Evolutionary conservation across 345 rosid genomes (phyloP), one percentile per base, ranked within the genome.

Genomic region (Eucalyptus sp.): DNA sequence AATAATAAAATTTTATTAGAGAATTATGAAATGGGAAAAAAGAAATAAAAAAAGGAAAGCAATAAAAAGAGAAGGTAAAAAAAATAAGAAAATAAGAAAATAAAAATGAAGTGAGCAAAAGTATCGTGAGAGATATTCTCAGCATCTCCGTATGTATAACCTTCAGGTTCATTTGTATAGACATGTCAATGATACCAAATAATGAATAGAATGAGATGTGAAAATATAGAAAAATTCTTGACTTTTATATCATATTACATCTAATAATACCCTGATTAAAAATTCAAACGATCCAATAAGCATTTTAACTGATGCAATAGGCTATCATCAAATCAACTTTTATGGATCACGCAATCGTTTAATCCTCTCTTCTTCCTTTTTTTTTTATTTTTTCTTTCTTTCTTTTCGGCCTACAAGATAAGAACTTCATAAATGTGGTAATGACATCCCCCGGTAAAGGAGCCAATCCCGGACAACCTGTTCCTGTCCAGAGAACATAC

Each of bases 371-470:
- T n/a, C 3, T 64, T 13, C 5, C 4, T n/a, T 0, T 56, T 5
- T 25, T 25, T 5, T 58, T 58, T 58, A 5, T 5, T 25, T 58
- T 10, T 10, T 10, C 1, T 13, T 11, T 29, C 0, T 62, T 1
- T 7, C 3, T 12, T 62, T 62, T 64, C 5, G 13, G 44, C 17
- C 24, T 10, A 8, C 24, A 8, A 16, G 79, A 31, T 31, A 66
- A 31, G 79, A 31, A 8, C 24, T 68, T 37, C 41, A 71, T 71
- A 18, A 71, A 18, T 37, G 27, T 29, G 68, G 29, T 4, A 18
- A 41, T 10, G 12, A 41, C 9, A 37, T 68, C 22, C 7, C 18
- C 80, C 22, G 24, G 18, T 8, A 18, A 66, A 66, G 17, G 4
- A 71, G 44, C 44, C 44, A 2, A 71, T 71, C 80, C 22, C 1